These are phyloP conservation scores for Cokeromyces recurvatus DNA, from an alignment of 371 early-diverging fungal species.

Conservation along the genomic window DNA sequence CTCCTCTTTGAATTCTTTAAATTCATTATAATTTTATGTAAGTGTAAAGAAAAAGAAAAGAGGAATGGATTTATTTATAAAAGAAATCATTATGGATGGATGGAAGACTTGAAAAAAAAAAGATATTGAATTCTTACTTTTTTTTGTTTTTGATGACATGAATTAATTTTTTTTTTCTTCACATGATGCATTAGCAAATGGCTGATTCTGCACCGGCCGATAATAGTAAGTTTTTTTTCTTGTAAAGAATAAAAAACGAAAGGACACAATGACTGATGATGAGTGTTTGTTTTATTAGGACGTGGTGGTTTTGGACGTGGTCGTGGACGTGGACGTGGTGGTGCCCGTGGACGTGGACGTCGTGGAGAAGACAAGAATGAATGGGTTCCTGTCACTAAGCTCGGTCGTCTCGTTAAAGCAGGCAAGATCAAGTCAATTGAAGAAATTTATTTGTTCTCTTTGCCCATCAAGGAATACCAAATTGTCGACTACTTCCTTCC, in stretches of 20 bases:
- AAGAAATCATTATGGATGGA: background rate
- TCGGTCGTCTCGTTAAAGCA: constrained; percentile 94
- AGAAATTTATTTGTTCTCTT: constrained; percentile 96
- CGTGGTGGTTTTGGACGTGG: constrained; percentile 76
- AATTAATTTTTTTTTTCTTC: background rate
- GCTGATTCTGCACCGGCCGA: constrained; percentile 76
- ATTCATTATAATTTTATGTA: background rate
- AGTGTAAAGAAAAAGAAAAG: background rate
- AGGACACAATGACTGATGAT: background rate
- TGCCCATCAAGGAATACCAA: constrained; percentile 99
- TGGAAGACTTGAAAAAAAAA: background rate
- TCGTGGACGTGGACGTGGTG: constrained; percentile 66
- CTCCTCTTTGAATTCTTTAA: constrained; percentile 10
- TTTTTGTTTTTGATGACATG: too few relatives aligned
- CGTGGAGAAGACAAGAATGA: constrained; percentile 86
- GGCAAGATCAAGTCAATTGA: constrained; percentile 87
- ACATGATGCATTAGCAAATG: constrained; percentile 29
- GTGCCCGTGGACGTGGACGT: constrained; percentile 73
- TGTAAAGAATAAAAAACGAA: constrained; percentile 32
- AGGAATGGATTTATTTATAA: background rate
- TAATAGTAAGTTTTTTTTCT: constrained; percentile 49
- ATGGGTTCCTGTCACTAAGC: constrained; percentile 95
- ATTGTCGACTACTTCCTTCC: constrained; percentile 96
- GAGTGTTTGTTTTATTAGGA: constrained; percentile 19
- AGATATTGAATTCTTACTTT: background rate